Evolutionary conservation across 768 basidiomycete genomes (phyloP), one percentile per base, ranked within the genome.

Genomic region (Kwoniella bestiolae): DNA sequence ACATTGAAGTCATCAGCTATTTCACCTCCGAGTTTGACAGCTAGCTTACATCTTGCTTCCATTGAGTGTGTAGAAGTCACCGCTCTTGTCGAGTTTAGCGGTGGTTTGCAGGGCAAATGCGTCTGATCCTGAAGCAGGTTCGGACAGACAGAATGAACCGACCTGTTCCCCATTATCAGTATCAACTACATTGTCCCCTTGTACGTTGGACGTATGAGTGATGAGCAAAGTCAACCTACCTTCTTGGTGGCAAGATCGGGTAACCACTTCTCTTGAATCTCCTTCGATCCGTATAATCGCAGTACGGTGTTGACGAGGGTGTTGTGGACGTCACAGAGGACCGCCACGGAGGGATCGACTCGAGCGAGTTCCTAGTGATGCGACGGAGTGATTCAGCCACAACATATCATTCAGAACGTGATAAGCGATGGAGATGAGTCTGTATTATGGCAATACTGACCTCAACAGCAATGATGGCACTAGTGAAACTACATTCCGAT

Each of bases 251-350:
- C 82, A 6, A 99, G 87, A 70, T 86, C 85, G 4, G 96, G 94
- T 16, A 98, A 83, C 87, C 90, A 99, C 72, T 90, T 90, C 63
- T 89, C 88, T 79, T 93, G 86, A 76, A 98, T 90, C 73, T 89
- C 90, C 68, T 90, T 85, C 6, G 87, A 90, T 1, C 88, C 95
- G 75, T 96, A 90, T 72, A 87, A 87, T 63, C 95, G 87, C 72
- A 98, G 81, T 71, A 98, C 89, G 35, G 95, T 96, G 83, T 97
- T 95, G 69, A 97, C 92, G 41, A 99, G 88, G 12, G 96, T 99
- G 80, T 98, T 98, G 85, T 99, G 96, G 3, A 99, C 96, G 77
- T 99, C 96, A 71, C 92, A 94, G 80, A 95, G 83, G 28, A 98
- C 96, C 3, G 94, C 96, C 16, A 99, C 95, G 3, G 91, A 91